phyloP scores from a whole-genome alignment of 208 protist genomes.

The Phytomonas sp. region DNA sequence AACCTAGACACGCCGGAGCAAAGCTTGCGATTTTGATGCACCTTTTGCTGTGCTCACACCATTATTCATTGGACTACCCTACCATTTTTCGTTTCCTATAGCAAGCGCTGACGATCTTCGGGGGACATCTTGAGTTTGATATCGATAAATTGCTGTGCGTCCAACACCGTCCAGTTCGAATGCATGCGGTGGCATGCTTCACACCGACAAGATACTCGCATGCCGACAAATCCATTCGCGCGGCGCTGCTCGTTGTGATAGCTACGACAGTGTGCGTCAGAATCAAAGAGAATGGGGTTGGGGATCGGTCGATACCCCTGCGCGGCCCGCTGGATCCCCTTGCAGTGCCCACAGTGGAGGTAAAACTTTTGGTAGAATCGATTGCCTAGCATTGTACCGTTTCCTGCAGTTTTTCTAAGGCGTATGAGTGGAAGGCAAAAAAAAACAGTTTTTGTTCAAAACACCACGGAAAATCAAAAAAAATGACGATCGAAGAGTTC shows the following conservation, averaged over 20 bases:
- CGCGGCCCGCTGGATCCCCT: constrained; percentile 49
- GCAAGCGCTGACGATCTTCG: constrained; percentile 22
- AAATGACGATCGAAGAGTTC: background rate
- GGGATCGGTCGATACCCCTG: constrained; percentile 77
- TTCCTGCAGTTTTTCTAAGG: background rate
- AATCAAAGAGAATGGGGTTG: constrained; percentile 84
- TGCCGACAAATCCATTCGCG: constrained; percentile 40
- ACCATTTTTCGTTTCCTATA: constrained; percentile 14
- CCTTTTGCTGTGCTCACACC: constrained; percentile 8
- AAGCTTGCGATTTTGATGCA: background rate
- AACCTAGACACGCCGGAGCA: background rate
- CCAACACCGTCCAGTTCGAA: constrained; percentile 62
- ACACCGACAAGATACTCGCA: constrained; percentile 53
- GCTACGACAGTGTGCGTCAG: constrained; percentile 72
- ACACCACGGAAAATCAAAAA: background rate
- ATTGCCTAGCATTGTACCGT: constrained; percentile 39
- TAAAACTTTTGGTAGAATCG: constrained; percentile 79
- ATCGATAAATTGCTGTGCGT: constrained; percentile 64
- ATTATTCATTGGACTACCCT: background rate
- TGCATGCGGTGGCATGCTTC: constrained; percentile 62
- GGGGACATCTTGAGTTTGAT: constrained; percentile 45
- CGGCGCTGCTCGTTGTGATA: constrained; percentile 70
- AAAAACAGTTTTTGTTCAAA: constrained; percentile 6
- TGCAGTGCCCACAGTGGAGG: constrained; percentile 61
- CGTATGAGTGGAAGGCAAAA: background rate